These are phyloP conservation scores for Trametes meyenii DNA, from an alignment of 768 basidiomycete species.

Conservation along the genomic window DNA sequence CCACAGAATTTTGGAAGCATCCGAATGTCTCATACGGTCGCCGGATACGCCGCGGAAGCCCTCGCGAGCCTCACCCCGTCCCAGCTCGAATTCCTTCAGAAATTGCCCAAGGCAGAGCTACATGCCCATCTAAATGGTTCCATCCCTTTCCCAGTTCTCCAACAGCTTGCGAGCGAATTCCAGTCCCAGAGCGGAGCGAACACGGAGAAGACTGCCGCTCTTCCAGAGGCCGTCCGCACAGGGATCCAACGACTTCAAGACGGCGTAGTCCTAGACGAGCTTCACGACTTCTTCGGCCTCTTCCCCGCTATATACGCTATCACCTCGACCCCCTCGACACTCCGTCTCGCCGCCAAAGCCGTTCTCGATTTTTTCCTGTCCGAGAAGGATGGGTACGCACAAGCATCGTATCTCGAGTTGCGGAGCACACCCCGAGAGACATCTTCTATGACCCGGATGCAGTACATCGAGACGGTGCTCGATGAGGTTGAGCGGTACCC, in stretches of 20 bases:
- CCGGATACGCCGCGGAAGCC: conserved; percentile 48
- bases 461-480: conserved; percentile 69
- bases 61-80: conserved; percentile 51
- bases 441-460: conserved; percentile 53
- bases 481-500: conserved; percentile 63
- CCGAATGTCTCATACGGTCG: conserved; percentile 15
- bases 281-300: conserved; percentile 73
- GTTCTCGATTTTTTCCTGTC: conserved; percentile 69
- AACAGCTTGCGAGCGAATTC: conserved; percentile 58
- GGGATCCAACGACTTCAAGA: conserved; percentile 47
- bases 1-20: not conserved
- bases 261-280: conserved; percentile 49
- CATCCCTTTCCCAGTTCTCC: conserved; percentile 67
- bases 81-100: conserved; percentile 61
- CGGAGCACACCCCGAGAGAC: conserved; percentile 76
- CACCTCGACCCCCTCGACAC: conserved; percentile 59
- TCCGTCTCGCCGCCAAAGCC: conserved; percentile 60
- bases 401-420: conserved; percentile 79
- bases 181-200: not conserved
- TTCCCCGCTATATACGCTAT: conserved; percentile 82
- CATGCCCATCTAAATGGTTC: conserved; percentile 88
- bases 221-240: conserved; percentile 37
- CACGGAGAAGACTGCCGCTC: conserved; percentile 4
- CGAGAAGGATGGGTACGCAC: conserved; percentile 38
- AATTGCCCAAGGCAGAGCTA: conserved; percentile 79